Evolutionary conservation across 2,329 filamentous ascomycete species (phyloP).

Genomic region (Xylaria sp.): DNA sequence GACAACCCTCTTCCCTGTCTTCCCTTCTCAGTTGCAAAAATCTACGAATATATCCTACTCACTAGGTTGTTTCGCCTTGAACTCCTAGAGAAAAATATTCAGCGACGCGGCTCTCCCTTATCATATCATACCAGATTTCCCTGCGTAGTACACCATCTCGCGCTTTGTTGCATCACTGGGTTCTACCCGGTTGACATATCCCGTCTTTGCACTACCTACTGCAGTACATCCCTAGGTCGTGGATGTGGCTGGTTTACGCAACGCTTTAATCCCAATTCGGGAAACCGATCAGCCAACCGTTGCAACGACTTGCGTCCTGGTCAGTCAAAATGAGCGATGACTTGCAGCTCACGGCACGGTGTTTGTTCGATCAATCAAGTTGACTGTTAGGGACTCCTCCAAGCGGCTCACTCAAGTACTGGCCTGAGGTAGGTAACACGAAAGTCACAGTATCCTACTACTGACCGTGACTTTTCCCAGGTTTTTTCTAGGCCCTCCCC

Average conservation of each 20-base stretch:
- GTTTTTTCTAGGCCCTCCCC: not conserved
- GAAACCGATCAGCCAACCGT: conserved; percentile 17
- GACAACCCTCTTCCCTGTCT: not conserved
- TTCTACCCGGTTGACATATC: conserved; percentile 12
- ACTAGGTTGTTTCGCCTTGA: not conserved
- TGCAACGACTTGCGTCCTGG: conserved; percentile 7
- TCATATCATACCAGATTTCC: not conserved
- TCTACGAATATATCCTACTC: not conserved
- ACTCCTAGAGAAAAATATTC: not conserved
- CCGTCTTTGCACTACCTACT: not conserved
- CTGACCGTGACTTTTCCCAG: not conserved
- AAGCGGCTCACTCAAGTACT: not conserved
- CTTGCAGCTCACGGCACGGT: conserved; percentile 8
- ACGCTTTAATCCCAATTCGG: conserved; percentile 9
- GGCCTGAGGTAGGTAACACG: not conserved
- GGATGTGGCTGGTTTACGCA: conserved; percentile 19
- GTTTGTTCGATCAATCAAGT: conserved; percentile 10
- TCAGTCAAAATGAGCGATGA: conserved; percentile 10
- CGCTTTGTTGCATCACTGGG: conserved; percentile 18
- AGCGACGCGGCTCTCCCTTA: not conserved
- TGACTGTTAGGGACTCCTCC: conserved; percentile 1
- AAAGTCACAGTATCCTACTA: not conserved
- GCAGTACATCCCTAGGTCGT: not conserved
- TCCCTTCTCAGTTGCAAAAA: too few species aligned
- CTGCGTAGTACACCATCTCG: not conserved